phyloP scores from a whole-genome alignment of 192 early-diverging fungal genomes.

The Tieghemiomyces parasiticus region DNA sequence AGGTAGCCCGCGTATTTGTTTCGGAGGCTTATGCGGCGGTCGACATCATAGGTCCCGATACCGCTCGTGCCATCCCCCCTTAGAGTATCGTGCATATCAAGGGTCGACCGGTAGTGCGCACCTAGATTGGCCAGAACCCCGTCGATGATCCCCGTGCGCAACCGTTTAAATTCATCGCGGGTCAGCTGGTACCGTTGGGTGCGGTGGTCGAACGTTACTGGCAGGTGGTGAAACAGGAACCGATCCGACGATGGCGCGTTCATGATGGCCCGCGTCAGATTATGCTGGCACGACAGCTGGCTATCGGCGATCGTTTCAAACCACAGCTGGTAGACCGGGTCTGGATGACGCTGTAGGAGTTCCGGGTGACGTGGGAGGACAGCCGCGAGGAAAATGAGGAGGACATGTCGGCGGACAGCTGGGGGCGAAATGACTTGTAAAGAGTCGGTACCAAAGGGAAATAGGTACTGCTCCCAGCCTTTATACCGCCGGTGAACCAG shows the following conservation, averaged over 20 bases:
- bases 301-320: conserved; percentile 3
- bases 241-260: background rate
- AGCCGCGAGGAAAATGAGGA: background rate
- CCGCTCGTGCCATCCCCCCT: too few species aligned
- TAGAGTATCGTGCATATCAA: too few species aligned
- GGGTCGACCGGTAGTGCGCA: background rate
- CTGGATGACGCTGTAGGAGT: background rate
- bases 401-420: background rate
- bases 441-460: conserved; percentile 1
- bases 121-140: conserved; percentile 6
- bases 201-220: background rate
- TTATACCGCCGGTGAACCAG: background rate
- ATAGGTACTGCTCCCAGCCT: background rate
- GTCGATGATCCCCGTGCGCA: background rate
- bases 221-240: background rate
- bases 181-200: background rate
- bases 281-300: conserved; percentile 2
- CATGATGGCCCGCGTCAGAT: background rate
- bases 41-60: too few species aligned
- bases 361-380: background rate
- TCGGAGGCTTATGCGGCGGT: too few species aligned
- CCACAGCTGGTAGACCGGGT: background rate
- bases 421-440: background rate
- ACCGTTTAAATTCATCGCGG: background rate
- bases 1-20: too few species aligned